These are phyloP conservation scores for Euclidium syriacum DNA, from an alignment of 345 rosid species.

Conservation along the genomic window DNA sequence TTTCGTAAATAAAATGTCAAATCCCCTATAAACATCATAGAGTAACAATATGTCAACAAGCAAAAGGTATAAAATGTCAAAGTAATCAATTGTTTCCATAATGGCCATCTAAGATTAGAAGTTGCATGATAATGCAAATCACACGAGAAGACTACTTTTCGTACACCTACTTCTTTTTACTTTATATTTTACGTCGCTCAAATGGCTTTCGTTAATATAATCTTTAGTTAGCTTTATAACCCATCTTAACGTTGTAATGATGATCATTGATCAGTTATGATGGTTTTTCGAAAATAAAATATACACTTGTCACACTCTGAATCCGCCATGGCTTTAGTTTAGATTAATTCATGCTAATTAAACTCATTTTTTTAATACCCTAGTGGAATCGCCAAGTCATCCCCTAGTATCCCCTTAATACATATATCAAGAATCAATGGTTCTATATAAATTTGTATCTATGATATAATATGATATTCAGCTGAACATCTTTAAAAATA, in stretches of 20 bases:
- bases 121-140: conserved; percentile 27
- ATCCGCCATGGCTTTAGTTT: conserved; percentile 2
- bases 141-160: conserved; percentile 16
- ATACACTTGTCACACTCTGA: conserved; percentile 21
- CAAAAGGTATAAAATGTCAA: conserved; percentile 1
- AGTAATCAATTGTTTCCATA: conserved; percentile 30
- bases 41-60: not conserved
- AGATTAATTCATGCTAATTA: not conserved
- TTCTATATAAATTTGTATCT: too few relatives aligned
- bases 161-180: not conserved
- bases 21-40: conserved; percentile 15
- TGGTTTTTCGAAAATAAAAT: conserved; percentile 14
- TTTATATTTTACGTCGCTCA: not conserved
- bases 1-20: too few relatives aligned
- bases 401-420: not conserved
- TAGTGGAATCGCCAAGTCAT: conserved; percentile 12
- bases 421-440: too few relatives aligned
- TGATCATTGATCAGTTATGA: conserved; percentile 19
- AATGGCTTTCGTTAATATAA: not conserved
- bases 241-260: conserved; percentile 14
- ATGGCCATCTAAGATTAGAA: conserved; percentile 34
- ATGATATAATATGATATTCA: too few relatives aligned
- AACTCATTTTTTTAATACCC: not conserved
- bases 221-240: conserved; percentile 25
- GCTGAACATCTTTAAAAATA: too few relatives aligned